These are phyloP conservation scores for Acrocalymma vagum DNA, from an alignment of 2,329 filamentous ascomycete species.

Conservation along the genomic window DNA sequence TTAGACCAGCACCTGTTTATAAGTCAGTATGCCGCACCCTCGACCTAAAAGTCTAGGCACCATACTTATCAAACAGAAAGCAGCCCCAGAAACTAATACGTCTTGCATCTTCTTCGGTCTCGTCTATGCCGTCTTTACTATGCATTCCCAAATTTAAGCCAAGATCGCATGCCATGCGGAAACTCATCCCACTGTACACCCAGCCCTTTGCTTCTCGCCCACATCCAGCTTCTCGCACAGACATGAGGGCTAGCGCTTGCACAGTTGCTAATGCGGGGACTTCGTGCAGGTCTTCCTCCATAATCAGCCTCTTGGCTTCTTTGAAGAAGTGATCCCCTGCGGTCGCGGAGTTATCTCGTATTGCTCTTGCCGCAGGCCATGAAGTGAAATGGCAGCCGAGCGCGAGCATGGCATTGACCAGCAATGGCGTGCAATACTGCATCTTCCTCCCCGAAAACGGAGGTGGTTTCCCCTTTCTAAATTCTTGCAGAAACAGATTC, in stretches of 20 bases:
- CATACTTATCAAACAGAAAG: slow-evolving; percentile 91
- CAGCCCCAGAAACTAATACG: slow-evolving; percentile 97
- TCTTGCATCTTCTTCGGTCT: slow-evolving; percentile 87
- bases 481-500: slow-evolving; percentile 86
- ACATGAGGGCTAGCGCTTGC: slow-evolving; percentile 94
- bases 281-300: slow-evolving; percentile 93
- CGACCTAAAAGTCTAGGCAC: background rate
- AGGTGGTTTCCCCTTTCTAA: slow-evolving; percentile 72
- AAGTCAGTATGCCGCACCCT: slow-evolving; percentile 10
- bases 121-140: slow-evolving; percentile 66
- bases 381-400: slow-evolving; percentile 93
- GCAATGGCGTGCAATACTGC: slow-evolving; percentile 83
- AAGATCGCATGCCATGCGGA: slow-evolving; percentile 95
- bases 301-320: slow-evolving; percentile 87
- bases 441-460: slow-evolving; percentile 60
- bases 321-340: slow-evolving; percentile 96
- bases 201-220: slow-evolving; percentile 94
- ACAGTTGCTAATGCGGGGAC: slow-evolving; percentile 88
- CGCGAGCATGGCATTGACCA: slow-evolving; percentile 94
- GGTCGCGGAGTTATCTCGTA: slow-evolving; percentile 78
- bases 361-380: slow-evolving; percentile 74
- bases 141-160: slow-evolving; percentile 83
- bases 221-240: slow-evolving; percentile 92
- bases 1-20: slow-evolving; percentile 85
- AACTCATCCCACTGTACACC: slow-evolving; percentile 98